Evolutionary conservation across 192 early-diverging fungal genomes (phyloP).

Genomic region (Podila epicladia): DNA sequence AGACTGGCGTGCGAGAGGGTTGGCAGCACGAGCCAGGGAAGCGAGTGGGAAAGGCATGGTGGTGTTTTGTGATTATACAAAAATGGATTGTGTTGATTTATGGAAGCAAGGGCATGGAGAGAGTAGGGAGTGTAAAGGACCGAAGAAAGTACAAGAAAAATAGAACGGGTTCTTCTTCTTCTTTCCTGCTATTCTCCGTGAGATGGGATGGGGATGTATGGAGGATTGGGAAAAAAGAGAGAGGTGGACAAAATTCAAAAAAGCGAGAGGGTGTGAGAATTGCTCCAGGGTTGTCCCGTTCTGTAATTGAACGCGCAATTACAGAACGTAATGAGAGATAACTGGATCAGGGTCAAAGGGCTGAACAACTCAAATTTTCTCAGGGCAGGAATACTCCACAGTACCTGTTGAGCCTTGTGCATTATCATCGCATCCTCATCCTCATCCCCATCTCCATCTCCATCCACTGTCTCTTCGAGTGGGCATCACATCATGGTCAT

Average conservation of each 20-base stretch:
- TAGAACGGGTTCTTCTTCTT: not conserved
- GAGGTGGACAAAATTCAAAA: not conserved
- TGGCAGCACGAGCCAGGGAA: conserved; percentile 21
- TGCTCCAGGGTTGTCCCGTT: not conserved
- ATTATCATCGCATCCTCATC: not conserved
- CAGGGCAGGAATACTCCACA: not conserved
- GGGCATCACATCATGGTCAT: conserved; percentile 1
- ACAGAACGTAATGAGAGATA: not conserved
- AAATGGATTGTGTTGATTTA: not conserved
- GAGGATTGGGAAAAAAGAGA: too few species aligned
- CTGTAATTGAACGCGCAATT: too few species aligned
- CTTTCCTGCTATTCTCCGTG: not conserved
- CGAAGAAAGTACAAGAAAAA: not conserved
- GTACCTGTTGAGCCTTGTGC: not conserved
- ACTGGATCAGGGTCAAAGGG: not conserved
- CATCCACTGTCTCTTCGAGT: not conserved
- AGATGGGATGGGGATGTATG: not conserved
- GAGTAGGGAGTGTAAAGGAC: not conserved
- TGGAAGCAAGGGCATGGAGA: too few species aligned
- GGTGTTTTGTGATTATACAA: not conserved
- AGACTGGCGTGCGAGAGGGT: conserved; percentile 18
- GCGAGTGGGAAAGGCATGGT: conserved; percentile 42
- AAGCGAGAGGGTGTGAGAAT: not conserved
- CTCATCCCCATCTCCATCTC: conserved; percentile 1
- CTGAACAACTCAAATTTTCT: not conserved